These are phyloP conservation scores for Limnomonas spitsbergensis DNA, from an alignment of 139 green algal genomes.

Conservation along the genomic window DNA sequence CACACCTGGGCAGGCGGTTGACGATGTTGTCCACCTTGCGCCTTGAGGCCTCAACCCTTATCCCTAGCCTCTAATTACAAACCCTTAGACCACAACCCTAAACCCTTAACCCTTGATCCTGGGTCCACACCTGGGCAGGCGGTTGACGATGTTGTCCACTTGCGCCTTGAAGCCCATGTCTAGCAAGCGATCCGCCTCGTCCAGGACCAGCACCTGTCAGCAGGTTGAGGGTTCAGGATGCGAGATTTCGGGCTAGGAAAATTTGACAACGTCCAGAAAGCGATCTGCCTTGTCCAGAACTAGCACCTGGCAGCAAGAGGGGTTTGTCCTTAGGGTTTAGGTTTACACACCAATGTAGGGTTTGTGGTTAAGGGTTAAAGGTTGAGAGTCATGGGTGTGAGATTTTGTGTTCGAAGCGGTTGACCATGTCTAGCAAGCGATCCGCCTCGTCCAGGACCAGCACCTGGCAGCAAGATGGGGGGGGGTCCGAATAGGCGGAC, in stretches of 20 bases:
- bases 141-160: slow-evolving; percentile 75
- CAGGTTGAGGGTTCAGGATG: neutral
- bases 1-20: slow-evolving; percentile 66
- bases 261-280: slow-evolving; percentile 88
- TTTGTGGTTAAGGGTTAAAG: too few relatives aligned
- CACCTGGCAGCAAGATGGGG: slow-evolving; percentile 4
- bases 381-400: too few relatives aligned
- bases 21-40: slow-evolving; percentile 77
- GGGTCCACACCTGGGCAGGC: slow-evolving; percentile 66
- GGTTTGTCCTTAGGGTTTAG: too few relatives aligned
- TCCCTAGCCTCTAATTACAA: too few relatives aligned
- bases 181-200: slow-evolving; percentile 94
- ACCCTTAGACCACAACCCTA: too few relatives aligned
- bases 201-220: slow-evolving; percentile 74
- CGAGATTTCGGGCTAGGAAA: slow-evolving; percentile 29
- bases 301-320: slow-evolving; percentile 71
- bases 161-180: slow-evolving; percentile 88
- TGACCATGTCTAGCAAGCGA: slow-evolving; percentile 90
- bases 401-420: too few relatives aligned
- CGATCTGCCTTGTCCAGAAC: slow-evolving; percentile 94
- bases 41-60: slow-evolving; percentile 87
- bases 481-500: too few relatives aligned
- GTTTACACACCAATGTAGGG: too few relatives aligned
- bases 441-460: slow-evolving; percentile 97
- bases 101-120: neutral